These are phyloP conservation scores for Trichoderma koningii DNA, from an alignment of 2,329 filamentous ascomycete species.

Conservation along the genomic window DNA sequence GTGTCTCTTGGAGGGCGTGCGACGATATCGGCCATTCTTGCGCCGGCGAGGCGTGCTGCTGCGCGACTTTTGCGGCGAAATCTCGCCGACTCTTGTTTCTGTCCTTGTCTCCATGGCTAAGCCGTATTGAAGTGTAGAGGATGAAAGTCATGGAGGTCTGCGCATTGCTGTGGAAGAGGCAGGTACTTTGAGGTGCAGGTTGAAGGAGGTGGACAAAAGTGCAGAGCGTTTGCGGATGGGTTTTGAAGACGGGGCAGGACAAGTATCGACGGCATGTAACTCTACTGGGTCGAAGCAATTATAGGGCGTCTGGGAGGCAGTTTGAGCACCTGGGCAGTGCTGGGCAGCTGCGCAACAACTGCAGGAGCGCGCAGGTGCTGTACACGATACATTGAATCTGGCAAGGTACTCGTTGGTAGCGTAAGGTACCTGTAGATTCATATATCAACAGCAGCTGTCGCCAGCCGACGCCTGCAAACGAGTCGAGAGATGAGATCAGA, in stretches of 20 bases:
- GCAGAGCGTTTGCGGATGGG: neutral
- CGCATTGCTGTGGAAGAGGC: neutral
- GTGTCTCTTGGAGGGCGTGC: neutral
- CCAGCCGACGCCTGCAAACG: neutral
- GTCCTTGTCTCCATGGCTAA: neutral
- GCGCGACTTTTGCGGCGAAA: neutral
- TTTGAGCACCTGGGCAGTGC: neutral
- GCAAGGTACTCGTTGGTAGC: too few species aligned
- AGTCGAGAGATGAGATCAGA: neutral
- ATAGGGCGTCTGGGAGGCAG: neutral
- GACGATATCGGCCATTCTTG: neutral
- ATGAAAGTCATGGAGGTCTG: neutral
- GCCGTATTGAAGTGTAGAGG: neutral
- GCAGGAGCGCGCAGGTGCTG: neutral
- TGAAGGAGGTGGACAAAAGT: neutral
- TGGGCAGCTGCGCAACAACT: conserved; percentile 15
- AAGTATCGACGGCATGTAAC: neutral
- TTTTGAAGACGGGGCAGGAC: neutral
- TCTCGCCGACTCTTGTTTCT: neutral
- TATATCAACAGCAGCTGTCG: neutral
- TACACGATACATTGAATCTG: too few species aligned
- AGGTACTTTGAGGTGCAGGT: too few species aligned
- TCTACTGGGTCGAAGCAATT: neutral
- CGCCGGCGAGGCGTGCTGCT: neutral
- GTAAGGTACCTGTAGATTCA: neutral